A percentile compares a stretch with the other conserved stretches of the same genome.
phyloP scores from a whole-genome alignment of 2,329 filamentous ascomycete species.

The Lachnellula hyalina region DNA sequence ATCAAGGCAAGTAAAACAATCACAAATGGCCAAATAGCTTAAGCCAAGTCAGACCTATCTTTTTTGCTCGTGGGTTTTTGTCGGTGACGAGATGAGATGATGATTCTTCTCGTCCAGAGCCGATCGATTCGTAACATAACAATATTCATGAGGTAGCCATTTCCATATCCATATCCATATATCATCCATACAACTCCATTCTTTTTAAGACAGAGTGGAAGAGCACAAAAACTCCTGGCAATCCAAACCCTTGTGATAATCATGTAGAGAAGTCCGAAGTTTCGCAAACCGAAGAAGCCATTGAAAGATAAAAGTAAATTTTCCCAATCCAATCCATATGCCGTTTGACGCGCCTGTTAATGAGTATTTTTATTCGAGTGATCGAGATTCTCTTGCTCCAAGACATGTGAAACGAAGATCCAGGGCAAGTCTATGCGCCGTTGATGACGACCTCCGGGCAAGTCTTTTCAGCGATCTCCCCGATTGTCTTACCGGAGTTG shows the following conservation, averaged over 20 bases:
- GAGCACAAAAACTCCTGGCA: conserved; percentile 2
- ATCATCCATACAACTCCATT: conserved; percentile 5
- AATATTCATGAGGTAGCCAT: background rate
- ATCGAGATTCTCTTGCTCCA: conserved; percentile 10
- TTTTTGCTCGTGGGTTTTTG: background rate
- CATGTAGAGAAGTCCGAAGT: conserved; percentile 8
- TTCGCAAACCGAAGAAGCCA: conserved; percentile 18
- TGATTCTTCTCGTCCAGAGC: background rate
- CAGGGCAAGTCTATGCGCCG: conserved; percentile 15
- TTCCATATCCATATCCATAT: background rate
- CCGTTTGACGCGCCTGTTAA: conserved; percentile 19
- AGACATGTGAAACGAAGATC: conserved; percentile 3
- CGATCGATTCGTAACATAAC: background rate
- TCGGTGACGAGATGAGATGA: background rate
- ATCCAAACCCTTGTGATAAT: conserved; percentile 8
- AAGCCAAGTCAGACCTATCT: background rate
- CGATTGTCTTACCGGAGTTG: conserved; percentile 17
- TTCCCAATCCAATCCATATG: conserved; percentile 15
- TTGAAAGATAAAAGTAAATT: conserved; percentile 18
- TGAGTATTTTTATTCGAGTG: conserved; percentile 11
- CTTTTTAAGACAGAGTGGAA: background rate
- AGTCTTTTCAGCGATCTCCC: conserved; percentile 14
- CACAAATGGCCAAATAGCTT: no score
- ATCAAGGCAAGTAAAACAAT: background rate
- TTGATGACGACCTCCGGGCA: conserved; percentile 28